These are phyloP conservation scores for Babesia bigemina DNA, from an alignment of 169 alveolate species.

Conservation along the genomic window DNA sequence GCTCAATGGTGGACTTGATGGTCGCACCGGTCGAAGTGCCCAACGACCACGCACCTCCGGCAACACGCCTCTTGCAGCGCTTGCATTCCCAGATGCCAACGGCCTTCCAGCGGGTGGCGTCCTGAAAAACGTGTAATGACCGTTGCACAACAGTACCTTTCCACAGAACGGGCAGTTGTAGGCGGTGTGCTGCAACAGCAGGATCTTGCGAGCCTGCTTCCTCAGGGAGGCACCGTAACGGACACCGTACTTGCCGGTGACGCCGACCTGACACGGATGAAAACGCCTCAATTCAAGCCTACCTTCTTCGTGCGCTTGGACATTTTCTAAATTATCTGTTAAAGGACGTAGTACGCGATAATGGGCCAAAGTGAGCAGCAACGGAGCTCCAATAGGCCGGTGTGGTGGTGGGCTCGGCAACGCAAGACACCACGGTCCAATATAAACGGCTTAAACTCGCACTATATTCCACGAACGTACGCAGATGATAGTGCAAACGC, in stretches of 20 bases:
- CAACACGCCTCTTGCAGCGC: constrained; percentile 91
- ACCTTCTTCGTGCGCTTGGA: constrained; percentile 73
- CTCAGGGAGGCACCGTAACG: constrained; percentile 98
- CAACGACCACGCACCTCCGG: constrained; percentile 98
- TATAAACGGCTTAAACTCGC: too few species aligned
- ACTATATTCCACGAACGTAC: too few species aligned
- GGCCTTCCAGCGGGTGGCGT: constrained; percentile 90
- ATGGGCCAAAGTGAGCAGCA: neutral
- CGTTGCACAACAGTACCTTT: constrained; percentile 72
- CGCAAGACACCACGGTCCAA: too few species aligned
- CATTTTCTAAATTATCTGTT: constrained; percentile 20
- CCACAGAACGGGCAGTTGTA: constrained; percentile 97
- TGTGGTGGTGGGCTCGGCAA: too few species aligned
- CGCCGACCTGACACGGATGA: constrained; percentile 89
- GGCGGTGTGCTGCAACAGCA: constrained; percentile 91
- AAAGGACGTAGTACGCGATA: neutral
- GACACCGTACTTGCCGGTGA: constrained; percentile 97
- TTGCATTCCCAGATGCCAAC: constrained; percentile 98
- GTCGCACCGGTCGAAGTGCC: constrained; percentile 95
- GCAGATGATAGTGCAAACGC: too few species aligned
- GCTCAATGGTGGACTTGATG: constrained; percentile 85
- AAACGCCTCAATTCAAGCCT: neutral
- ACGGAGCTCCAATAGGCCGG: neutral
- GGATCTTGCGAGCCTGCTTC: constrained; percentile 95
- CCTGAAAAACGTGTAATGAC: constrained; percentile 62